phyloP scores from a whole-genome alignment of 2,329 filamentous ascomycete genomes.

The Colletotrichum sp. region DNA sequence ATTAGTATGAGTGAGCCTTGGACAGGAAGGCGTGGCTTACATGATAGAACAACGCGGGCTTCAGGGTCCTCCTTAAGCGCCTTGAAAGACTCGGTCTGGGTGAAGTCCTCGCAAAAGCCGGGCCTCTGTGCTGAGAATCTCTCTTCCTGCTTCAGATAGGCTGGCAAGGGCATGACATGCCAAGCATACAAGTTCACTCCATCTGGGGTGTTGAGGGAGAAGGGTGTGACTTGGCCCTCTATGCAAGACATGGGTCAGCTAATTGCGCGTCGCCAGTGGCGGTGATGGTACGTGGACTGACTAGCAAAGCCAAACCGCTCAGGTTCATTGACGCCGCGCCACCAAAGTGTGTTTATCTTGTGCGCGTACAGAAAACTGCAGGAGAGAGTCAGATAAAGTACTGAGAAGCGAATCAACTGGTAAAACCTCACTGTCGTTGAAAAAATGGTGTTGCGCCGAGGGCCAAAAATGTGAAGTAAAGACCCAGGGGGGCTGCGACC shows the following conservation, averaged over 20 bases:
- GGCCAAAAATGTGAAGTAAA: conserved; percentile 72
- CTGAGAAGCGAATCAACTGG: not conserved
- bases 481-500: conserved; percentile 62
- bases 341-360: conserved; percentile 74
- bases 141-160: conserved; percentile 76
- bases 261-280: not conserved
- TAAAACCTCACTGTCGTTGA: conserved; percentile 76
- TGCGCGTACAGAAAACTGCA: conserved; percentile 82
- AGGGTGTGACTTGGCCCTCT: conserved; percentile 91
- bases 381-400: not conserved
- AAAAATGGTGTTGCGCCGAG: conserved; percentile 72
- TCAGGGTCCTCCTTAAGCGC: conserved; percentile 68
- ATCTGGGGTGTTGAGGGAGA: conserved; percentile 77
- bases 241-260: not conserved
- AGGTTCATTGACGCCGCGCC: conserved; percentile 75
- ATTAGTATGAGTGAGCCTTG: not conserved
- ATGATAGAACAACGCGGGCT: conserved; percentile 68
- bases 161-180: conserved; percentile 83
- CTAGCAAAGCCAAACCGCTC: conserved; percentile 88
- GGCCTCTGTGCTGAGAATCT: conserved; percentile 58
- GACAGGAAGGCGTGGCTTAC: conserved; percentile 26
- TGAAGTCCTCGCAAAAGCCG: conserved; percentile 59
- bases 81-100: conserved; percentile 61
- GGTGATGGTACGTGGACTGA: conserved; percentile 43
- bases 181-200: conserved; percentile 83